Evolutionary conservation across 2,329 filamentous ascomycete species (phyloP).

Genomic region (Paracamarosporium sp.): DNA sequence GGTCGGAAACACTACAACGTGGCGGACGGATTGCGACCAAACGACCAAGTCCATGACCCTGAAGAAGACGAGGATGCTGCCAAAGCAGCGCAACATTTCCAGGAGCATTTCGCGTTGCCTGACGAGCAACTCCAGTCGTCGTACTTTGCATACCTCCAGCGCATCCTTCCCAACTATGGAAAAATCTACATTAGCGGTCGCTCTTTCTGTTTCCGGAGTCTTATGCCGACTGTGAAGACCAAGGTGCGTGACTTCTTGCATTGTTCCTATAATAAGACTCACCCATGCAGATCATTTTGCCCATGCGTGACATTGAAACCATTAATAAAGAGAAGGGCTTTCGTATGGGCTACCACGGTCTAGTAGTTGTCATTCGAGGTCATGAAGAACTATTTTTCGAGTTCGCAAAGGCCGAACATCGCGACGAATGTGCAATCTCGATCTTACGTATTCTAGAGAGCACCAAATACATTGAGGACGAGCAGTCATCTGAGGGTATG

Average conservation of each 20-base stretch:
- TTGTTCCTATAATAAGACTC: slow-evolving; percentile 12
- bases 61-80: slow-evolving; percentile 63
- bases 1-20: slow-evolving; percentile 88
- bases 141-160: slow-evolving; percentile 91
- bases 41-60: slow-evolving; percentile 65
- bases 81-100: slow-evolving; percentile 72
- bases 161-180: slow-evolving; percentile 89
- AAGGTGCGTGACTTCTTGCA: slow-evolving; percentile 57
- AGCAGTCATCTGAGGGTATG: slow-evolving; percentile 72
- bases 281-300: slow-evolving; percentile 70
- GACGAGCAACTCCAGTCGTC: slow-evolving; percentile 84
- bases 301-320: slow-evolving; percentile 89
- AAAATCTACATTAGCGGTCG: slow-evolving; percentile 93
- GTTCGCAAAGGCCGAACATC: slow-evolving; percentile 76
- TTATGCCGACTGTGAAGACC: slow-evolving; percentile 86
- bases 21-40: slow-evolving; percentile 67
- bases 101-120: slow-evolving; percentile 88
- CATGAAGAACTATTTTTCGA: slow-evolving; percentile 98
- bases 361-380: slow-evolving; percentile 90
- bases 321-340: slow-evolving; percentile 96
- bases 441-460: slow-evolving; percentile 79
- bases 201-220: slow-evolving; percentile 90
- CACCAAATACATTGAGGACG: slow-evolving; percentile 72
- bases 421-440: slow-evolving; percentile 89
- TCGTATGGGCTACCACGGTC: slow-evolving; percentile 85